These are phyloP conservation scores for Pezicula radicicola DNA, from an alignment of 2,329 filamentous ascomycete genomes.

Conservation along the genomic window DNA sequence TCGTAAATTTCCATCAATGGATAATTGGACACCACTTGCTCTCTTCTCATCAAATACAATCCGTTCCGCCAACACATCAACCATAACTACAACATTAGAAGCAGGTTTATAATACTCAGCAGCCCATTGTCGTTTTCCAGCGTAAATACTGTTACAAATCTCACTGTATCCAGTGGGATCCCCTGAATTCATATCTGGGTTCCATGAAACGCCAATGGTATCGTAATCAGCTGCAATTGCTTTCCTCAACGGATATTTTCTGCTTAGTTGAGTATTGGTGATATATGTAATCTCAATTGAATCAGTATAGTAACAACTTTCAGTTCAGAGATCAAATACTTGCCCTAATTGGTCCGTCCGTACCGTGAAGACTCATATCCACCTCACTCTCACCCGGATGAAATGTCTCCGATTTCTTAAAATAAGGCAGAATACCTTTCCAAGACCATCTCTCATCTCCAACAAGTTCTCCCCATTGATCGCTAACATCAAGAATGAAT, in stretches of 20 bases:
- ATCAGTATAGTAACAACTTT: too few species aligned
- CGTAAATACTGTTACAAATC: slow-evolving; percentile 25
- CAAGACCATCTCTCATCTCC: slow-evolving; percentile 42
- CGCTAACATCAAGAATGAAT: slow-evolving; percentile 33
- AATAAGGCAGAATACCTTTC: slow-evolving; percentile 41
- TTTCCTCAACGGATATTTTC: slow-evolving; percentile 36
- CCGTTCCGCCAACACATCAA: slow-evolving; percentile 18
- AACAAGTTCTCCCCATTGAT: slow-evolving; percentile 39
- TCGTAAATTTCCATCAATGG: too few species aligned
- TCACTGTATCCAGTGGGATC: slow-evolving; percentile 26
- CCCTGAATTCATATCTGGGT: slow-evolving; percentile 35
- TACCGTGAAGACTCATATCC: slow-evolving; percentile 22
- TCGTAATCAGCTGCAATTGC: slow-evolving; percentile 35
- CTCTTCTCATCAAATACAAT: slow-evolving; percentile 37
- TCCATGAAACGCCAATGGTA: slow-evolving; percentile 26
- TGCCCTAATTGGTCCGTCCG: slow-evolving; percentile 24
- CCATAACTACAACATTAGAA: slow-evolving; percentile 21
- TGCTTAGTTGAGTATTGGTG: slow-evolving; percentile 18
- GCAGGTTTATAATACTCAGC: slow-evolving; percentile 21
- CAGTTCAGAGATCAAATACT: too few species aligned
- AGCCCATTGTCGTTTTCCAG: slow-evolving; percentile 25
- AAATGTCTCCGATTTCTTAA: slow-evolving; percentile 29
- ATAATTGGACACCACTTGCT: slow-evolving; percentile 17
- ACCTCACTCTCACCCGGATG: slow-evolving; percentile 15
- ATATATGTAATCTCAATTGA: slow-evolving; percentile 15